These are phyloP conservation scores for Candida namnaoensis DNA, from an alignment of 805 yeast species.

Conservation along the genomic window DNA sequence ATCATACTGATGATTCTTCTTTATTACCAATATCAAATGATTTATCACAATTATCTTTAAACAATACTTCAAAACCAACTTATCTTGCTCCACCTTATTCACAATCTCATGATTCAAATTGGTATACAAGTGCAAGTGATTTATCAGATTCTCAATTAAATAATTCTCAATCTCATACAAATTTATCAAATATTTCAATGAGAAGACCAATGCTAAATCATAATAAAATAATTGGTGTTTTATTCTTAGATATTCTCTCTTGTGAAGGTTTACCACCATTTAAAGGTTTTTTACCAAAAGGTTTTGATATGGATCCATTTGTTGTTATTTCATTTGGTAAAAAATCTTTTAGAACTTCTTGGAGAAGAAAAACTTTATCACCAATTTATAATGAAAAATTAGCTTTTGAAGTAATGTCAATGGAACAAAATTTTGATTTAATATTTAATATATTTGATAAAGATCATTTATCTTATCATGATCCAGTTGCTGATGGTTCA, in stretches of 20 bases:
- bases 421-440: constrained; percentile 58
- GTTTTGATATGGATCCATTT: constrained; percentile 96
- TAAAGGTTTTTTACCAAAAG: constrained; percentile 51
- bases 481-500: constrained; percentile 62
- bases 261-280: constrained; percentile 77
- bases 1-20: not conserved
- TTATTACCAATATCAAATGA: too few species aligned
- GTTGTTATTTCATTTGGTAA: constrained; percentile 87
- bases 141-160: not conserved
- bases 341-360: constrained; percentile 77
- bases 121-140: not conserved
- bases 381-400: constrained; percentile 79
- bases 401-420: constrained; percentile 65
- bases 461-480: constrained; percentile 77
- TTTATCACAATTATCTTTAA: not conserved
- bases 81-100: not conserved
- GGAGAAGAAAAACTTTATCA: constrained; percentile 72
- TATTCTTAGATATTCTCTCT: constrained; percentile 66
- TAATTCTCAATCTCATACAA: too few species aligned
- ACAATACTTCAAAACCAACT: not conserved
- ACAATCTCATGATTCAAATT: not conserved
- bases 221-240: constrained; percentile 42
- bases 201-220: not conserved
- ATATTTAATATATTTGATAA: constrained; percentile 74
- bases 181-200: too few species aligned